A percentile compares a stretch with the other conserved stretches of the same genome.
Conservation (phyloP, 306 rosid species). For the Glycine soja region DNA sequence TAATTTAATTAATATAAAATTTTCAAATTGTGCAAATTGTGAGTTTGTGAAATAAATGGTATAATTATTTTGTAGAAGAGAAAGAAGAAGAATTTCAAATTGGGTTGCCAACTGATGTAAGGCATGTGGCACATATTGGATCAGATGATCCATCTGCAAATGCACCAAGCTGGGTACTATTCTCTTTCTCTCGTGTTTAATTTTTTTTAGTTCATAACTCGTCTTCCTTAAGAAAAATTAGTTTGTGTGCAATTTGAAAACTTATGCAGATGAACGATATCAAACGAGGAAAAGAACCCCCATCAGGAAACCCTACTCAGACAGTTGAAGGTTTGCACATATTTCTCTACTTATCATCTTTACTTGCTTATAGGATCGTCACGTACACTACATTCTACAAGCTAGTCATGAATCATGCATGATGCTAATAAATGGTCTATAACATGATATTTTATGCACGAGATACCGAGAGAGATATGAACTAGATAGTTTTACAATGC, state of each 20-base stretch:
- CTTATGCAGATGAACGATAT: constrained; percentile 67
- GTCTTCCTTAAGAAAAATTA: constrained; percentile 7
- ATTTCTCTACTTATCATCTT: neutral
- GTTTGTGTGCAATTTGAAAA: constrained; percentile 34
- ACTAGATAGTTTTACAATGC: no score
- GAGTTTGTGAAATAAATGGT: neutral
- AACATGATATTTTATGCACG: no score
- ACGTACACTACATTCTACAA: neutral
- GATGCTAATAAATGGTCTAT: neutral
- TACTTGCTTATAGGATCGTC: neutral
- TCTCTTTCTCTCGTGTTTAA: neutral
- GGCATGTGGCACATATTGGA: constrained; percentile 65
- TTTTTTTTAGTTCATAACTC: neutral
- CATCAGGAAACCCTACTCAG: constrained; percentile 40
- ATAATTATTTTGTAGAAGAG: constrained; percentile 64
- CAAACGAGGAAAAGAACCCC: constrained; percentile 46
- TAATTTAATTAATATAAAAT: neutral
- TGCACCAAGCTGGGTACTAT: constrained; percentile 58
- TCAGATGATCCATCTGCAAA: constrained; percentile 58
- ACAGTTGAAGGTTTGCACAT: constrained; percentile 59
- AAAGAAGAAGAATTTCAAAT: constrained; percentile 79
- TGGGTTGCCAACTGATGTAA: constrained; percentile 86
- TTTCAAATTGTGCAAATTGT: neutral
- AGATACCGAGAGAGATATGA: no score
- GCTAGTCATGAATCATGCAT: neutral